A percentile compares a stretch with the other conserved stretches of the same genome.
Conservation (phyloP, 371 early-diverging fungal genomes). For the Funneliformis caledonium region DNA sequence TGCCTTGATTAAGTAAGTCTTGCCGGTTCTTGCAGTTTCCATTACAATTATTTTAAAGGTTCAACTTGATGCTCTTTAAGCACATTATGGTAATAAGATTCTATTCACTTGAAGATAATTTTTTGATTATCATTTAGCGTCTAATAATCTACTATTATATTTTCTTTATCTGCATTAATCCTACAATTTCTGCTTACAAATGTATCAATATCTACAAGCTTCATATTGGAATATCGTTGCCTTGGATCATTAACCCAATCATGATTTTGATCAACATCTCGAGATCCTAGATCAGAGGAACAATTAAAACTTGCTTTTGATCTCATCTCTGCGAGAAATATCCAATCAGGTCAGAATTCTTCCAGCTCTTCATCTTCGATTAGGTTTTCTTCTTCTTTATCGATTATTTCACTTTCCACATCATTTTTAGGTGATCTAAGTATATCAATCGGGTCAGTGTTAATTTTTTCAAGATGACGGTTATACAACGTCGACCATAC, state of each 20-base stretch:
- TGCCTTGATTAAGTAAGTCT: too few species aligned
- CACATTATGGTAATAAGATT: too few species aligned
- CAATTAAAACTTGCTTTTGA: neutral
- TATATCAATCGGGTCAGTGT: neutral
- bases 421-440: neutral
- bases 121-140: neutral
- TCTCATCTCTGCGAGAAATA: neutral
- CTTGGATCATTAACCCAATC: too few species aligned
- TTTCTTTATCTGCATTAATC: neutral
- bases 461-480: neutral
- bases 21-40: too few species aligned
- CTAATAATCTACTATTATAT: neutral
- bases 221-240: too few species aligned
- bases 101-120: too few species aligned
- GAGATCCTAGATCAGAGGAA: neutral
- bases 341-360: neutral
- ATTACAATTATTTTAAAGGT: too few species aligned
- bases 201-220: neutral
- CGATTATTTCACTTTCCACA: neutral
- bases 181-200: neutral
- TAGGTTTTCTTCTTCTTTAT: neutral
- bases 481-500: neutral
- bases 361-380: neutral
- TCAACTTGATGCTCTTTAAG: too few species aligned
- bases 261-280: neutral